Evolutionary conservation across 306 rosid species (phyloP).

Genomic region (Quercus aquifolioides): DNA sequence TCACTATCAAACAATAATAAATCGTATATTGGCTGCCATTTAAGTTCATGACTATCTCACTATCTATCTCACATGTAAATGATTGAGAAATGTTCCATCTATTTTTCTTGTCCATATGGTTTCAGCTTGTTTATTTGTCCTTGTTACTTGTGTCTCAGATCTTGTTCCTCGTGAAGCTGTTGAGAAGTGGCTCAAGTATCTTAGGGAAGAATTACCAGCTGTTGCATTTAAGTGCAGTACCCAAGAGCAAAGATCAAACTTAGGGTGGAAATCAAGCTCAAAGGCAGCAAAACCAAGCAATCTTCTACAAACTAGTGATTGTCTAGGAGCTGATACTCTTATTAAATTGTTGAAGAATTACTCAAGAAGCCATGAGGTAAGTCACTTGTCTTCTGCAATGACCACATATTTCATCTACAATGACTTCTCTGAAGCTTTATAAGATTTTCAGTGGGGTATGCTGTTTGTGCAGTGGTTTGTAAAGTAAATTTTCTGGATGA

Average conservation of each 20-base stretch:
- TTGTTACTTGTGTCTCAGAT: conserved; percentile 45
- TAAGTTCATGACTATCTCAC: neutral
- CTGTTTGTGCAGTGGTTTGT: neutral
- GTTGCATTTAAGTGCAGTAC: conserved; percentile 98
- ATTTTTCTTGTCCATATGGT: neutral
- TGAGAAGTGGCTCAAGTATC: conserved; percentile 92
- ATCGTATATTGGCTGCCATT: neutral
- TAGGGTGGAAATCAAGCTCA: conserved; percentile 84
- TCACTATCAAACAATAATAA: neutral
- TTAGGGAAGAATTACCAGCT: conserved; percentile 93
- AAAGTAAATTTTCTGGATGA: too few species aligned
- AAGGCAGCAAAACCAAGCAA: conserved; percentile 64
- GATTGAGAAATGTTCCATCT: neutral
- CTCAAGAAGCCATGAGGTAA: conserved; percentile 94
- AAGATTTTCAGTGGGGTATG: neutral
- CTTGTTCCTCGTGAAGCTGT: conserved; percentile 93
- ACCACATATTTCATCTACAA: neutral
- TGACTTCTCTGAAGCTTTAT: neutral
- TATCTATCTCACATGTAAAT: neutral
- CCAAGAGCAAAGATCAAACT: conserved; percentile 88
- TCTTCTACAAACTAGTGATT: conserved; percentile 76
- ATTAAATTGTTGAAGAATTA: conserved; percentile 90
- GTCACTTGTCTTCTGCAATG: neutral
- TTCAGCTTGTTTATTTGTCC: neutral
- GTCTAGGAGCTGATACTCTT: conserved; percentile 96